These are phyloP conservation scores for Malassezia yamatoensis DNA, from an alignment of 1,284 basidiomycete genomes.

Conservation along the genomic window DNA sequence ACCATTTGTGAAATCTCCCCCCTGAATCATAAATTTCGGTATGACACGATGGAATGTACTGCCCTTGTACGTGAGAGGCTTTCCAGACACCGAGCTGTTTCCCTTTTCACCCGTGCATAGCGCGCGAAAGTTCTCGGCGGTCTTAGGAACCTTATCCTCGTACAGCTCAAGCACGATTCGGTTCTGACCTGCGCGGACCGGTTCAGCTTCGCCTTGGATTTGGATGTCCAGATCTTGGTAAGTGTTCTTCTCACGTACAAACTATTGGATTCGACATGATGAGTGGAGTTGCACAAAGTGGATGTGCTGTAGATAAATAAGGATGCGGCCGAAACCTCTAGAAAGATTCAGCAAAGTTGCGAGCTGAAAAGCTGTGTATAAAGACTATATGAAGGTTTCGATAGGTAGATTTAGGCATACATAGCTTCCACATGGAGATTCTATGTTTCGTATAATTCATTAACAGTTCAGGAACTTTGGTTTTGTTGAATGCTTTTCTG, in stretches of 20 bases:
- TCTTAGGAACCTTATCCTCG: conserved; percentile 65
- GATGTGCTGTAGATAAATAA: not conserved
- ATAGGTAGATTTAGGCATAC: too few relatives aligned
- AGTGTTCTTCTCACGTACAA: conserved; percentile 9
- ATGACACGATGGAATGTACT: conserved; percentile 35
- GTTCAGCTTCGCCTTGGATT: conserved; percentile 23
- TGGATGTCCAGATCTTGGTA: conserved; percentile 31
- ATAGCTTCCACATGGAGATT: too few relatives aligned
- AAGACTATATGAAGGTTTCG: too few relatives aligned
- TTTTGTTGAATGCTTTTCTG: too few relatives aligned
- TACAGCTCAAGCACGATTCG: conserved; percentile 68
- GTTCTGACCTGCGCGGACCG: conserved; percentile 49
- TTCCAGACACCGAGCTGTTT: conserved; percentile 56
- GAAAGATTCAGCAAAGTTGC: not conserved
- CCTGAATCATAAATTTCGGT: conserved; percentile 68
- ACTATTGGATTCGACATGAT: conserved; percentile 16
- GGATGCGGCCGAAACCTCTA: not conserved
- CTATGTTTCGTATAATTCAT: too few relatives aligned
- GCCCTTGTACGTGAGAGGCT: conserved; percentile 71
- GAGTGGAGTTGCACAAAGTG: not conserved
- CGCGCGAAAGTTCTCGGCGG: conserved; percentile 78
- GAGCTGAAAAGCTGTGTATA: too few relatives aligned
- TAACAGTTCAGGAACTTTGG: not conserved
- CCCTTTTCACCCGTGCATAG: conserved; percentile 81
- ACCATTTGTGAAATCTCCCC: conserved; percentile 58